Evolutionary conservation across 306 rosid species (phyloP), one percentile per base, ranked within the genome.

Genomic region (Canavalia gladiata): DNA sequence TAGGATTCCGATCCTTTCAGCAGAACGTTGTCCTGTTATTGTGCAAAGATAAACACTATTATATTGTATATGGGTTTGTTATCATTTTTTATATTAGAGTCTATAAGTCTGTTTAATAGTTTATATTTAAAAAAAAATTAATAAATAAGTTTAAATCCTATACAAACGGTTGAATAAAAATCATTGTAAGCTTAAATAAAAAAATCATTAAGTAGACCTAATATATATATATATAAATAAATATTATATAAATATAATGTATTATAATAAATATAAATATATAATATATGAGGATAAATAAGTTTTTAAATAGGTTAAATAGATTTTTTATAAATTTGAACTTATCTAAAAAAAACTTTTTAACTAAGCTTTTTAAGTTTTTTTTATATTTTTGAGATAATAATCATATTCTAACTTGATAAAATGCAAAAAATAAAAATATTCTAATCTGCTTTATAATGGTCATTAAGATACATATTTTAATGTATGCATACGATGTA

Each of bases 61-160:
- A 5, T 56, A 11, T n/a, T n/a, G n/a, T n/a, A n/a, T n/a, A n/a
- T n/a, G n/a, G n/a, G n/a, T n/a, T n/a, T n/a, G n/a, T n/a, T n/a
- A n/a, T n/a, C n/a, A n/a, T n/a, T n/a, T n/a, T n/a, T n/a, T 28
- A n/a, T n/a, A 6, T 37, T 7, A 31, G 39, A 5, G 41, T 42
- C 76, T 28, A 28, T 34, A 46, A 60, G 41, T 52, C 68, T 50
- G 63, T 55, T 73, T 34, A 69, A 42, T 73, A n/a, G 55, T 47
- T 29, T 60, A 63, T 31, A 34, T 69, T 49, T 74, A n/a, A 43
- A 75, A 46, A 43, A 29, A 74, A 34, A 33, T 50, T 50, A n/a
- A n/a, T n/a, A n/a, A n/a, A n/a, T n/a, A n/a, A n/a, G n/a, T n/a
- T n/a, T n/a, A n/a, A n/a, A n/a, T n/a, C n/a, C n/a, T n/a, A n/a